phyloP scores from a whole-genome alignment of 176 grass and related monocot species.

The Eragrostis curvula region DNA sequence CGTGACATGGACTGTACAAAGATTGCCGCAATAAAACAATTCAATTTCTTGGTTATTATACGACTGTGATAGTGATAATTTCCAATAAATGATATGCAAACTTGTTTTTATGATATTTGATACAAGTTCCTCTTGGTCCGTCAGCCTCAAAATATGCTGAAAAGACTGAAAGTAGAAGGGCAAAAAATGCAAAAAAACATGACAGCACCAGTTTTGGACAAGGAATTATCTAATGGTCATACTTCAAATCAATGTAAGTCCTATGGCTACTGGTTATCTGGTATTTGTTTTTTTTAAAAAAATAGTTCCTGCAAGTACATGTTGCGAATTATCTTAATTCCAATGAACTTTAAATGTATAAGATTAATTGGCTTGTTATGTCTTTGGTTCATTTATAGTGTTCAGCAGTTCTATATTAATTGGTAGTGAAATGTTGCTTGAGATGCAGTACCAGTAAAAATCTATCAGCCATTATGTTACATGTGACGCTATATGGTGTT shows the following conservation, averaged over 20 bases:
- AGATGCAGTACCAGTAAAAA: no score
- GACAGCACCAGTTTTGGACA: constrained; percentile 8
- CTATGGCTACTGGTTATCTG: constrained; percentile 20
- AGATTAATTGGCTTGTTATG: constrained; percentile 4
- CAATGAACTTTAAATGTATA: neutral
- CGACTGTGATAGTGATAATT: neutral
- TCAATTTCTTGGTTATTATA: constrained; percentile 24
- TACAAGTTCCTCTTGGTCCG: constrained; percentile 24
- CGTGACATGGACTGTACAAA: neutral
- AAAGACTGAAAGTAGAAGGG: constrained; percentile 42
- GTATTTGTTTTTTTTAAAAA: neutral
- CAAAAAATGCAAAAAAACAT: constrained; percentile 16
- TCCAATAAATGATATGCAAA: constrained; percentile 9
- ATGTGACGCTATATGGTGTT: no score
- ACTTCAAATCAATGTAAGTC: constrained; percentile 43
- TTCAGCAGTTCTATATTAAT: neutral
- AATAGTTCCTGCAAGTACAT: neutral
- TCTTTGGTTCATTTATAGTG: neutral
- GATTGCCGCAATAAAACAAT: neutral
- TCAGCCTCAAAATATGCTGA: constrained; percentile 44
- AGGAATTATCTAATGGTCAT: constrained; percentile 31
- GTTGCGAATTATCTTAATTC: constrained; percentile 3
- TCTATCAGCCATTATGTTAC: no score
- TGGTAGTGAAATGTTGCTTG: no score
- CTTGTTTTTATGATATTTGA: constrained; percentile 38